Evolutionary conservation across 2,329 filamentous ascomycete species (phyloP), one percentile per base, ranked within the genome.

Genomic region (Aureobasidium pullulans): DNA sequence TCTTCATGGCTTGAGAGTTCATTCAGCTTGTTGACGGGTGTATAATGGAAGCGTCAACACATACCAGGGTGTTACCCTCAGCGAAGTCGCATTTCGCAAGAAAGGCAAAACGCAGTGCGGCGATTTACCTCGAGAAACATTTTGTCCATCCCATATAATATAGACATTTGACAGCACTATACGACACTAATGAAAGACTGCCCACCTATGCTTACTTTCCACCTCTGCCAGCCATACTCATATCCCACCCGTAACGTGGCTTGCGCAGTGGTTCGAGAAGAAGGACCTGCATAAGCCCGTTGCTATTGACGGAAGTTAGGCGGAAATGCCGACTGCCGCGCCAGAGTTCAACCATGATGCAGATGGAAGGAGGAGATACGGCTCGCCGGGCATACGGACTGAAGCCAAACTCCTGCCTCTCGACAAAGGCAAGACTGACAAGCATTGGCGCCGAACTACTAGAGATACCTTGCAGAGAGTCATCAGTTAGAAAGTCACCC

Each of bases 221-320:
- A 31, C 34, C 6, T 40, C 36, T 6, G 19, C 36, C 15, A 8
- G 11, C 36, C 48, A 52, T 52, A 6, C 48, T 39, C 28, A 52
- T 52, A 19, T 52, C 36, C 34, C 15, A 29, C 13, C n/a, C 49
- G 6, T 28, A 32, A 15, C 10, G 39, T 54, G 50, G 37, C 50
- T 54, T 54, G 37, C 50, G 50, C 16, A 43, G 39, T 54, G 28
- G 50, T 54, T 54, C 50, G 37, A 42, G 50, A 43, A 42, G 34
- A 19, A 42, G 52, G 52, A 44, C 52, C 52, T 56, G 52, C 52
- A 56, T 56, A 56, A 56, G 52, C 52, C 52, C 40, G n/a, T 37
- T 7, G 23, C 16, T 56, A 56, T 46, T 46, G 40, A 46, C 40
- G 40, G 52, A 46, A 44, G 31, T 56, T 29, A 19, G 46, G 40